Percentiles rank a stretch among this genome's conserved stretches.
phyloP scores from a whole-genome alignment of 257 asterid genomes.

The Scutellaria baicalensis region DNA sequence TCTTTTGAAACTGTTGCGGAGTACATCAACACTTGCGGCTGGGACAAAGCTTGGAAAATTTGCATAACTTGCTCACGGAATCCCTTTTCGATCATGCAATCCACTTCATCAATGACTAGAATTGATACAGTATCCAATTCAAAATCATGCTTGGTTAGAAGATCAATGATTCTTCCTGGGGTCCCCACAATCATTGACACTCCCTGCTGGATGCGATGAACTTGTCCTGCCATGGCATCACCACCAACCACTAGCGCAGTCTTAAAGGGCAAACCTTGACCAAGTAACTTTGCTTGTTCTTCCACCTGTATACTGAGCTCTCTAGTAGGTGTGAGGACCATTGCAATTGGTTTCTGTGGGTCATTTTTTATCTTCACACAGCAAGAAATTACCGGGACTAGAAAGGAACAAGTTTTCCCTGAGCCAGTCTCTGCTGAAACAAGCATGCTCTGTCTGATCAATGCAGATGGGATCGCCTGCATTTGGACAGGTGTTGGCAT shows the following conservation, averaged over 20 bases:
- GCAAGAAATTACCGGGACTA: conserved; percentile 61
- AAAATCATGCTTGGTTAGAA: conserved; percentile 68
- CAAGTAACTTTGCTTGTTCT: conserved; percentile 84
- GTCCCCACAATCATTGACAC: conserved; percentile 88
- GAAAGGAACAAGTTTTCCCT: conserved; percentile 81
- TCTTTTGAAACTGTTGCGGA: conserved; percentile 81
- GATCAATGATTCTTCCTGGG: conserved; percentile 88
- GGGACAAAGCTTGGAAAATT: conserved; percentile 61
- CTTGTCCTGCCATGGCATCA: conserved; percentile 83
- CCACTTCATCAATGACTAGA: conserved; percentile 89
- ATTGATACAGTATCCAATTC: conserved; percentile 56
- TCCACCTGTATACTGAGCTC: conserved; percentile 93
- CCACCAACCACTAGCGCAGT: conserved; percentile 95
- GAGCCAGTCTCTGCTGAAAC: conserved; percentile 96
- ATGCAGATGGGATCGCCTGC: conserved; percentile 90
- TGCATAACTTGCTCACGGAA: conserved; percentile 89
- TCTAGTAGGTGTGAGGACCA: conserved; percentile 85
- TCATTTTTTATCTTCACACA: conserved; percentile 37
- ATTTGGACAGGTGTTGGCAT: conserved; percentile 93
- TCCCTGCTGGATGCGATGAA: conserved; percentile 73
- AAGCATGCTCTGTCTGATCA: conserved; percentile 63
- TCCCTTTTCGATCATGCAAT: conserved; percentile 79
- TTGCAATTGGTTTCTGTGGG: conserved; percentile 58
- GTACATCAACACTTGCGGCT: conserved; percentile 89
- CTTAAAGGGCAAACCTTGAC: conserved; percentile 87